Evolutionary conservation across 2,329 filamentous ascomycete genomes (phyloP).

Genomic region (Grosmannia clavigera): DNA sequence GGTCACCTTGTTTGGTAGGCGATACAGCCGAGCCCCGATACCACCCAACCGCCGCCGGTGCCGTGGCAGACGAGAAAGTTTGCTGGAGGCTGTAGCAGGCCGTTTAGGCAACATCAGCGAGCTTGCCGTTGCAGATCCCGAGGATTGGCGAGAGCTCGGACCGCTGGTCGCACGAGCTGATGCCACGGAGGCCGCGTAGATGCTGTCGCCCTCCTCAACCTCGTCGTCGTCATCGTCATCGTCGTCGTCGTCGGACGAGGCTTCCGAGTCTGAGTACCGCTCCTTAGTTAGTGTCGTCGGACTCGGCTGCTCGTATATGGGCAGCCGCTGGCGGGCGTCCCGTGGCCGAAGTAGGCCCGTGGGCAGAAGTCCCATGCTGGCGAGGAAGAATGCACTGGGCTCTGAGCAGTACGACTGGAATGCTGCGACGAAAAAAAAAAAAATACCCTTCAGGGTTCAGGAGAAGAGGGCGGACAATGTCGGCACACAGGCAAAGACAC

Average conservation of each 20-base stretch:
- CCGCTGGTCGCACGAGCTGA: constrained; percentile 29
- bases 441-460: too few species aligned
- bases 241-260: constrained; percentile 31
- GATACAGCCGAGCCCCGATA: constrained; percentile 33
- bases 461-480: not conserved
- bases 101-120: constrained; percentile 31
- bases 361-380: constrained; percentile 36
- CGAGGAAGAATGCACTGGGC: not conserved
- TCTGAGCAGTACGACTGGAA: not conserved
- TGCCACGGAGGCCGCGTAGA: constrained; percentile 24
- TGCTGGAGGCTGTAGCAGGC: constrained; percentile 16
- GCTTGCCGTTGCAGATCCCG: constrained; percentile 29
- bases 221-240: constrained; percentile 13
- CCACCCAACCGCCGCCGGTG: constrained; percentile 1
- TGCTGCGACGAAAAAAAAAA: not conserved
- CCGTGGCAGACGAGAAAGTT: not conserved
- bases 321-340: constrained; percentile 30
- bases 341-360: constrained; percentile 26
- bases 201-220: constrained; percentile 18
- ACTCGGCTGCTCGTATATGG: constrained; percentile 35
- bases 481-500: not conserved
- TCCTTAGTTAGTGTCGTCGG: constrained; percentile 31
- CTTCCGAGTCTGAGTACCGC: constrained; percentile 37
- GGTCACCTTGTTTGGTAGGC: constrained; percentile 59
- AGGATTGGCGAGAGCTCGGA: constrained; percentile 40